Percentiles rank a stretch among this genome's conserved stretches.
Conservation (phyloP, 2,329 filamentous ascomycete genomes). For the Endoconidiophora polonica region DNA sequence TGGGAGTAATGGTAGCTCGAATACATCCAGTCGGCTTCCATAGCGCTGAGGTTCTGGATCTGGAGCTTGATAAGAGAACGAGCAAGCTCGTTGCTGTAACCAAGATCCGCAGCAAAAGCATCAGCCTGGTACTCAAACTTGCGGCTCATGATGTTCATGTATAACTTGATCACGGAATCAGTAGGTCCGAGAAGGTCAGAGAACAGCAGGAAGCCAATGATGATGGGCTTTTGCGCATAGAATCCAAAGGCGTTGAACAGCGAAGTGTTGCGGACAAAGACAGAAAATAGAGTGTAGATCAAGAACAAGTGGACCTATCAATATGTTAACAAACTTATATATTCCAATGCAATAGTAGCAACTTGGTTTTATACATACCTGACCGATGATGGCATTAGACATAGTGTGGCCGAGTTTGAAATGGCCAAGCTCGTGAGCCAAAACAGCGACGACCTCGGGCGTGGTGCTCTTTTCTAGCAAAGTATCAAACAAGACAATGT, state of each 20-base stretch:
- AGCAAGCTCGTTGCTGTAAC: constrained; percentile 70
- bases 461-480: constrained; percentile 87
- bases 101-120: constrained; percentile 68
- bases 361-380: constrained; percentile 48
- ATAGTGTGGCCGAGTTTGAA: constrained; percentile 92
- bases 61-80: constrained; percentile 89
- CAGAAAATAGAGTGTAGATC: constrained; percentile 89
- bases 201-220: constrained; percentile 95
- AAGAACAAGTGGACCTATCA: constrained; percentile 79
- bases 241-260: constrained; percentile 90
- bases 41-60: constrained; percentile 92
- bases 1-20: constrained; percentile 98
- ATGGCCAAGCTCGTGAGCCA: constrained; percentile 91
- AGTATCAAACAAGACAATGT: constrained; percentile 98
- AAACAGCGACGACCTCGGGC: constrained; percentile 82
- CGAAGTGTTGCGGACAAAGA: constrained; percentile 90
- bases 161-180: constrained; percentile 82
- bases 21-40: constrained; percentile 98
- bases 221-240: constrained; percentile 64
- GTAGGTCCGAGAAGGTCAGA: constrained; percentile 90
- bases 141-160: constrained; percentile 91
- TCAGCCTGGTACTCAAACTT: constrained; percentile 95
- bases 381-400: constrained; percentile 20
- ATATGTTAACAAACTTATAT: too few relatives aligned
- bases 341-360: too few relatives aligned